phyloP scores from a whole-genome alignment of 2,329 filamentous ascomycete species.

The Aspergillus viridinutans region DNA sequence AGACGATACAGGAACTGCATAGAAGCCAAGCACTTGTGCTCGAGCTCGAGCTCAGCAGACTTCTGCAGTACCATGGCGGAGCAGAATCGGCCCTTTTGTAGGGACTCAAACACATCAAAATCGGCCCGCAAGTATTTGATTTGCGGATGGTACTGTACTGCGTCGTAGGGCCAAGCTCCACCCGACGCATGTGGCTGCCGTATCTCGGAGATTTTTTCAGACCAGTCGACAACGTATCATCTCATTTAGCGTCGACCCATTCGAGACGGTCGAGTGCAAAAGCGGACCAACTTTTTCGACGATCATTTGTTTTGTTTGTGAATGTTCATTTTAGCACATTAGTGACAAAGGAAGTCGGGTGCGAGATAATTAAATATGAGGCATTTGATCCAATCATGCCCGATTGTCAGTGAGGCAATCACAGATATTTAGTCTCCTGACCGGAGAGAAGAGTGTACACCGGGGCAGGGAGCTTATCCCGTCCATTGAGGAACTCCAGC shows the following conservation, averaged over 20 bases:
- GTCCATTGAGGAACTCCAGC: conserved; percentile 86
- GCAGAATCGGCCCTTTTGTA: neutral
- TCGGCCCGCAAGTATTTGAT: neutral
- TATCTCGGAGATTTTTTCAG: neutral
- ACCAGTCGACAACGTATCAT: neutral
- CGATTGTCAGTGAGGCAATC: neutral
- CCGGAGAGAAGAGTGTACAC: conserved; percentile 76
- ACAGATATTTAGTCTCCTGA: conserved; percentile 40
- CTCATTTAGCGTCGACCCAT: neutral
- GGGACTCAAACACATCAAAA: neutral
- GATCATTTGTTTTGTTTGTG: neutral
- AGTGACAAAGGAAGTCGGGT: neutral
- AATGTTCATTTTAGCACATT: neutral
- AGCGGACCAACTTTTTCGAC: neutral
- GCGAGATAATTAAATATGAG: neutral
- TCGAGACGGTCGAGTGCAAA: neutral
- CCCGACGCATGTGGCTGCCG: neutral
- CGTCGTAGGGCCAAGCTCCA: neutral
- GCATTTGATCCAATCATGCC: neutral
- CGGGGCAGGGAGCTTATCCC: conserved; percentile 80
- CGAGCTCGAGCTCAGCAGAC: neutral
- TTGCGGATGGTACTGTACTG: neutral
- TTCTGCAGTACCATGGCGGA: neutral
- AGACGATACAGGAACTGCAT: neutral
- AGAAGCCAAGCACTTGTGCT: neutral